Evolutionary conservation across 2,329 filamentous ascomycete species (phyloP).

Genomic region (Ascochyta lentis): DNA sequence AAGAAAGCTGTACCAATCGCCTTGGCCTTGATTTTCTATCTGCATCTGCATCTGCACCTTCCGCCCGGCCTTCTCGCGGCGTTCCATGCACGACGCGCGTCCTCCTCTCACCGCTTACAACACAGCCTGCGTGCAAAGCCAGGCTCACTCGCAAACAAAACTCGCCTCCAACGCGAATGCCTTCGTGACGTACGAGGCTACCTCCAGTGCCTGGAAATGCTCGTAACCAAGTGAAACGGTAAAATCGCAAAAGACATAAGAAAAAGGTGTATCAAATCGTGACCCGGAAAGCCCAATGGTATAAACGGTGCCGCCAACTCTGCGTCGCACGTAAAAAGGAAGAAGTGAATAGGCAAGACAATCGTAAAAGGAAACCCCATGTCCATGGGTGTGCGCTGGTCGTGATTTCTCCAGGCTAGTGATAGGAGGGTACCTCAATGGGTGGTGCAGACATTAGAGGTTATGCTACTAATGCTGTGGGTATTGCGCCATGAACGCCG

Average conservation of each 20-base stretch:
- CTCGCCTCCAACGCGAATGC: slow-evolving; percentile 18
- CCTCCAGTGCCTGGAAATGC: slow-evolving; percentile 22
- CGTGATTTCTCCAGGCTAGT: slow-evolving; percentile 29
- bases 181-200: slow-evolving; percentile 26
- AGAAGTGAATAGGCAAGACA: slow-evolving; percentile 29
- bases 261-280: slow-evolving; percentile 34
- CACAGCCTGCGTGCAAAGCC: slow-evolving; percentile 21
- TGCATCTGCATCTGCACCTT: slow-evolving; percentile 5
- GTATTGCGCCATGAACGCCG: slow-evolving; percentile 44
- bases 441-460: slow-evolving; percentile 45
- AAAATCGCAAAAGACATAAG: slow-evolving; percentile 32
- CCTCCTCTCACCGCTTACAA: slow-evolving; percentile 26
- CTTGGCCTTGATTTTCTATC: slow-evolving; percentile 26
- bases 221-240: slow-evolving; percentile 34
- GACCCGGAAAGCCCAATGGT: slow-evolving; percentile 38
- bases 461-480: slow-evolving; percentile 38
- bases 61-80: neutral
- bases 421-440: slow-evolving; percentile 36
- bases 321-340: slow-evolving; percentile 24
- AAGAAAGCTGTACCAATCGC: slow-evolving; percentile 17
- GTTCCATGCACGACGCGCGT: slow-evolving; percentile 31
- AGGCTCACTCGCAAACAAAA: slow-evolving; percentile 14
- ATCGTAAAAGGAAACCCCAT: slow-evolving; percentile 19
- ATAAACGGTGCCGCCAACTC: slow-evolving; percentile 39
- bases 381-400: slow-evolving; percentile 13